Percentiles rank a stretch among this genome's conserved stretches.
Conservation (phyloP, 106 monocot genomes). For the Dendrobium nobile region DNA sequence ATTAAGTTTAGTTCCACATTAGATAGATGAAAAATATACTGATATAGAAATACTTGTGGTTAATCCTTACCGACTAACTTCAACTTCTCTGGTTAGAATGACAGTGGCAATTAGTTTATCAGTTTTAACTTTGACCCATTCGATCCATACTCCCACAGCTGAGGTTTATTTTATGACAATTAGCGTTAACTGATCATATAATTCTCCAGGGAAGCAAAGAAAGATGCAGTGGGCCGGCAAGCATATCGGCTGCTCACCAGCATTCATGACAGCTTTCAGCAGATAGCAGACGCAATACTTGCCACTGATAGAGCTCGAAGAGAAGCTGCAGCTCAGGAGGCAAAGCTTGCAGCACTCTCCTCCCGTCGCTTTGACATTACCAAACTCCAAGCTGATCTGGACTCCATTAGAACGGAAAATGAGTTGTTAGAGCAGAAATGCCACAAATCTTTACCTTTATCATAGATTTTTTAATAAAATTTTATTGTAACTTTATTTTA, state of each 20-base stretch:
- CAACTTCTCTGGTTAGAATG: no score
- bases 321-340: slow-evolving; percentile 24
- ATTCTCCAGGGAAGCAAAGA: slow-evolving; percentile 19
- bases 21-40: no score
- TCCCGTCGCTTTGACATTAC: slow-evolving; percentile 23
- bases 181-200: not conserved
- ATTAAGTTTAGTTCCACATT: no score
- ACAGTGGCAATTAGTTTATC: no score
- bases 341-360: slow-evolving; percentile 20
- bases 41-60: no score
- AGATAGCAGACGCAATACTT: slow-evolving; percentile 31
- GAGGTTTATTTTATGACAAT: not conserved
- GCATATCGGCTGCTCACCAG: slow-evolving; percentile 40
- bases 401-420: slow-evolving; percentile 31
- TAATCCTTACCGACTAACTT: no score
- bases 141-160: no score
- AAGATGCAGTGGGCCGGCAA: slow-evolving; percentile 22
- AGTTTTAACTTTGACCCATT: no score
- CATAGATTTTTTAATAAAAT: not conserved
- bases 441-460: not conserved
- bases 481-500: no score
- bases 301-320: slow-evolving; percentile 28
- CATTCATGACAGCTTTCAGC: slow-evolving; percentile 33
- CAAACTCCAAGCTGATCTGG: slow-evolving; percentile 35
- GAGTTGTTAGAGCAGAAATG: slow-evolving; percentile 16